Evolutionary conservation across 2,329 filamentous ascomycete genomes (phyloP).

Genomic region (Thermoascus crustaceus): DNA sequence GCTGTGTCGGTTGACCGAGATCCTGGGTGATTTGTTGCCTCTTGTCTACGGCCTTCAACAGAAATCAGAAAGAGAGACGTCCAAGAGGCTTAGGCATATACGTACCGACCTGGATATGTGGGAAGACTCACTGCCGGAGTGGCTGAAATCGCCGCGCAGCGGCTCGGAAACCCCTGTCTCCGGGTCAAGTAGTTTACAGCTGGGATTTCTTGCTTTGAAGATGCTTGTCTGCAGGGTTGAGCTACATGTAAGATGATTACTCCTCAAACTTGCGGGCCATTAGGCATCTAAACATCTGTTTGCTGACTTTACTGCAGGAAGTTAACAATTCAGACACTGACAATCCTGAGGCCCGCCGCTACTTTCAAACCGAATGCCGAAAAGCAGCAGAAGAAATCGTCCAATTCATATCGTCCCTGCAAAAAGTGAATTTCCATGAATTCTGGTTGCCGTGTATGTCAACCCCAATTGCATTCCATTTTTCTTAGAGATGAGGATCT

Average conservation of each 20-base stretch:
- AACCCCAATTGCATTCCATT: slow-evolving; percentile 5
- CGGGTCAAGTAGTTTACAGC: slow-evolving; percentile 37
- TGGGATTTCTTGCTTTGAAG: slow-evolving; percentile 38
- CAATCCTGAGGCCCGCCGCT: slow-evolving; percentile 40
- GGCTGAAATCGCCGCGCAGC: slow-evolving; percentile 29
- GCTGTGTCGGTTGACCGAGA: slow-evolving; percentile 44
- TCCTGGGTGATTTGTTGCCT: slow-evolving; percentile 38
- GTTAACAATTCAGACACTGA: slow-evolving; percentile 35
- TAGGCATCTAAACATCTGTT: neutral
- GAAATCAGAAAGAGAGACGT: slow-evolving; percentile 35
- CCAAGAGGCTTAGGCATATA: slow-evolving; percentile 38
- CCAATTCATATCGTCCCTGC: slow-evolving; percentile 42
- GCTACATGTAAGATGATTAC: slow-evolving; percentile 34
- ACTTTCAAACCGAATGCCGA: slow-evolving; percentile 41
- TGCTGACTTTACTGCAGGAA: slow-evolving; percentile 22
- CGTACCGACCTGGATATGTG: slow-evolving; percentile 39
- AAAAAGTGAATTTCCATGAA: slow-evolving; percentile 41
- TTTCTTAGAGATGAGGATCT: neutral
- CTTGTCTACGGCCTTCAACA: slow-evolving; percentile 39
- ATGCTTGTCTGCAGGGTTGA: slow-evolving; percentile 42
- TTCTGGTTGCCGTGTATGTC: slow-evolving; percentile 44
- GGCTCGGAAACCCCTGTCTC: slow-evolving; percentile 27
- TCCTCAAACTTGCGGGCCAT: neutral
- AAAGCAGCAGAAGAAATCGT: slow-evolving; percentile 40
- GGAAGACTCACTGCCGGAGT: slow-evolving; percentile 38